phyloP scores from a whole-genome alignment of 441 rosid genomes.

The Biscutella laevigata region DNA sequence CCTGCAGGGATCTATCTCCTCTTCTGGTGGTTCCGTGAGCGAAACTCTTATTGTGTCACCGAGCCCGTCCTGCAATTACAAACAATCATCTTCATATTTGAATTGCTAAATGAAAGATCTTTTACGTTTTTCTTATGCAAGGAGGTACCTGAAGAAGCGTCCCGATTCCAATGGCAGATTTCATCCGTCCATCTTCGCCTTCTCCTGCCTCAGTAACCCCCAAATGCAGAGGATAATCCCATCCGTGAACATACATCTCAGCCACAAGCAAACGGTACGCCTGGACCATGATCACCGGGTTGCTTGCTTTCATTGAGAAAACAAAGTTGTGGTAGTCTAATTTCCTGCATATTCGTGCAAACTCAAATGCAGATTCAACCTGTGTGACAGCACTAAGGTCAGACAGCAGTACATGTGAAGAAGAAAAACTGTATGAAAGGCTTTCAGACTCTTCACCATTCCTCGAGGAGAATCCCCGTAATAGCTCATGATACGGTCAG shows the following conservation, averaged over 20 bases:
- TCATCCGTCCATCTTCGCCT: conserved; percentile 99
- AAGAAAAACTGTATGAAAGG: conserved; percentile 10
- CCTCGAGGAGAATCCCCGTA: conserved; percentile 97
- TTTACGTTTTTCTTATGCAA: background rate
- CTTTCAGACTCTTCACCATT: conserved; percentile 48
- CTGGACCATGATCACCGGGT: conserved; percentile 95
- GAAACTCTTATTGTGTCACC: conserved; percentile 98
- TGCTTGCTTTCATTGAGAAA: conserved; percentile 98
- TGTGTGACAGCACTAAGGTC: conserved; percentile 30
- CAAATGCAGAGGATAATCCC: conserved; percentile 95
- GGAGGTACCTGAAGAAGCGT: conserved; percentile 79
- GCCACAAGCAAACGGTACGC: conserved; percentile 90
- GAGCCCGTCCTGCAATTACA: conserved; percentile 71
- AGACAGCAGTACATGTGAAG: conserved; percentile 9
- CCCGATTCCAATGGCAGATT: conserved; percentile 95
- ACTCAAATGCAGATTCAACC: conserved; percentile 98
- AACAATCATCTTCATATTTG: background rate
- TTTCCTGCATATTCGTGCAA: conserved; percentile 86
- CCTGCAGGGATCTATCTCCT: conserved; percentile 93
- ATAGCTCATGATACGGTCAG: conserved; percentile 98
- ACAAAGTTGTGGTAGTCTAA: conserved; percentile 91
- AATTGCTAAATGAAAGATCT: background rate
- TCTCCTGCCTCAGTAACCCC: conserved; percentile 99
- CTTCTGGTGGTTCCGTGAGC: conserved; percentile 91
- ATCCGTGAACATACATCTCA: conserved; percentile 92